Evolutionary conservation across 2,329 filamentous ascomycete species (phyloP).

Genomic region (Curvularia spicifera): DNA sequence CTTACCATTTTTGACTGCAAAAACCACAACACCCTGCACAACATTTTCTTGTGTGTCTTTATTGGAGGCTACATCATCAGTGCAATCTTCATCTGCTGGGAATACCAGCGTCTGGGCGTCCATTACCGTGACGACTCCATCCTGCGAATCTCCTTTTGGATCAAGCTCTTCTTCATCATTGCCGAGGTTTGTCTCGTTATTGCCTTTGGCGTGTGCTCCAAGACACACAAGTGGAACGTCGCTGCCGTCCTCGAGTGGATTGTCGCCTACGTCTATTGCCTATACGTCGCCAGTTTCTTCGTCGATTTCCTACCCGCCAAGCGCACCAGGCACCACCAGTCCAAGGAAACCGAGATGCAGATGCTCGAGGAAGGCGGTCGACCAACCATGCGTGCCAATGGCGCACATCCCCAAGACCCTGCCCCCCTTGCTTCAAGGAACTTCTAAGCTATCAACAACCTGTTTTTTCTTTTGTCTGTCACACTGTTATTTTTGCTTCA

Average conservation of each 20-base stretch:
- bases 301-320: constrained; percentile 85
- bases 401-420: constrained; percentile 31
- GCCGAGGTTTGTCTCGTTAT: constrained; percentile 76
- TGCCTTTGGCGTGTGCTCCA: constrained; percentile 69
- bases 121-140: constrained; percentile 77
- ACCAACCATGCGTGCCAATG: constrained; percentile 27
- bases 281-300: constrained; percentile 86
- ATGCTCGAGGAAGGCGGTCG: constrained; percentile 31
- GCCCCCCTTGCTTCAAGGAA: constrained; percentile 36
- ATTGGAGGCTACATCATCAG: constrained; percentile 84
- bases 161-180: constrained; percentile 85
- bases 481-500: constrained; percentile 7
- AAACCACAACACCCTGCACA: constrained; percentile 70
- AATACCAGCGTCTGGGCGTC: constrained; percentile 85
- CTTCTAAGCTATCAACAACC: constrained; percentile 26
- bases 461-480: constrained; percentile 14
- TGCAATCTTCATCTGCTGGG: constrained; percentile 86
- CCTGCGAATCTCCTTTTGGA: constrained; percentile 80
- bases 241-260: constrained; percentile 82
- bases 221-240: constrained; percentile 61
- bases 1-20: constrained; percentile 85
- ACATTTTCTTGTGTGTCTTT: constrained; percentile 80
- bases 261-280: constrained; percentile 83
- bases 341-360: constrained; percentile 46
- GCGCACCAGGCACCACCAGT: constrained; percentile 60